Base-by-base conservation (phyloP, 805 yeast genomes). In the Ogataea siamensis region DNA sequence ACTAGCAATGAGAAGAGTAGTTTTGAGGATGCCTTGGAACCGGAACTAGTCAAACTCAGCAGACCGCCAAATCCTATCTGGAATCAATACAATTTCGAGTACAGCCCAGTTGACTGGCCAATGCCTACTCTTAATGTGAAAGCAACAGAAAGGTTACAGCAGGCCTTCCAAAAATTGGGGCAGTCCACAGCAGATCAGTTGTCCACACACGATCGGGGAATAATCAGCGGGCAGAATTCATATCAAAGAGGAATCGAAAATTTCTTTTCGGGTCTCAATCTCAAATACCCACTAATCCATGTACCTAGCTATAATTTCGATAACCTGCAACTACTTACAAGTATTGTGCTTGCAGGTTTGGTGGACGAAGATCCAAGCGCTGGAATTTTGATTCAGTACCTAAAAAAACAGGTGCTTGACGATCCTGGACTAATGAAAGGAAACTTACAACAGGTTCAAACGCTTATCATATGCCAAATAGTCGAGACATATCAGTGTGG, bases 221-320 rank as follows among this genome's bases (percentile, higher is more conserved):
- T n/a, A n/a, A n/a, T n/a, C n/a, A n/a, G n/a, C n/a, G n/a, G n/a
- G n/a, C n/a, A n/a, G n/a, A n/a, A n/a, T n/a, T n/a, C n/a, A n/a
- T n/a, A n/a, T n/a, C 34, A 20, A 15, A 21, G 16, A 12, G 5
- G 29, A 10, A 4, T 46, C 13, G 34, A 34, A 5, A 38, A 33
- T 7, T 43, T 35, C 15, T 43, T 48, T 33, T 15, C 34, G 5
- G 34, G 39, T 8, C 36, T 46, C 27, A 48, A 48, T 24, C 19
- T 33, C 14, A 22, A 34, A 1, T 45, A 48, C 22, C 52, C 50
- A 5, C 19, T 48, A 25, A 43, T 48, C 20, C 50, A 48, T 15
- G 13, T 28, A 22, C 36, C 37, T 5, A 36, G 43, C 11, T 48
- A 43, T 20, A 36, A 39, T 7, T 45, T 45, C 2, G 18, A 32